A percentile compares a stretch with the other conserved stretches of the same genome.
These are phyloP conservation scores for Trichoderma sp. DNA, from an alignment of 2,329 filamentous ascomycete genomes.

Conservation along the genomic window DNA sequence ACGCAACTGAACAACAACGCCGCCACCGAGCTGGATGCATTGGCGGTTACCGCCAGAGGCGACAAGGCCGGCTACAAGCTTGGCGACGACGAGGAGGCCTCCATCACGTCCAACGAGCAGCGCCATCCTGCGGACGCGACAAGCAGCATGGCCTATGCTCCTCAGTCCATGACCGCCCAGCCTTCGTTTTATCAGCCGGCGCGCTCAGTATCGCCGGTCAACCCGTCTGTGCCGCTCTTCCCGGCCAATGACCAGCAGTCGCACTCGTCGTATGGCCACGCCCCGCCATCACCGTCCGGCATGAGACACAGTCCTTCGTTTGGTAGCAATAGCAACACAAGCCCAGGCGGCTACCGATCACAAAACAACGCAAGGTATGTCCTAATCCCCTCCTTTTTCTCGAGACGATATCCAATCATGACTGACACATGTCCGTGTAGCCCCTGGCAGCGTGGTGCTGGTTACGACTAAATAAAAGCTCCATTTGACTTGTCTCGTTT, in stretches of 20 bases:
- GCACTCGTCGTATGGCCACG: conserved; percentile 2
- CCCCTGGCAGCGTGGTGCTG: conserved; percentile 51
- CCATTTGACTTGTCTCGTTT: not conserved
- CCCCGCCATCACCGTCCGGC: conserved; percentile 36
- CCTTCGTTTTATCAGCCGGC: conserved; percentile 6
- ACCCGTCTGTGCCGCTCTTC: conserved; percentile 24
- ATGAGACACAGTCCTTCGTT: conserved; percentile 8
- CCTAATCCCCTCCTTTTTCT: no score
- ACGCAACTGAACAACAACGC: conserved; percentile 64
- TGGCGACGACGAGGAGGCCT: conserved; percentile 48
- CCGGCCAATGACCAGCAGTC: conserved; percentile 19
- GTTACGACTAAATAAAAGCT: conserved; percentile 43
- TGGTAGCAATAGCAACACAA: conserved; percentile 28
- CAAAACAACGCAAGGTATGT: conserved; percentile 48
- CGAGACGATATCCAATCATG: not conserved
- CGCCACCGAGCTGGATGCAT: conserved; percentile 84
- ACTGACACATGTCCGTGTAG: conserved; percentile 32
- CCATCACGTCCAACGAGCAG: conserved; percentile 42
- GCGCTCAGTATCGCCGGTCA: conserved; percentile 19
- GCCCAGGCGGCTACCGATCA: conserved; percentile 40
- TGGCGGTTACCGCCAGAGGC: conserved; percentile 85
- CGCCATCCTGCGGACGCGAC: conserved; percentile 7
- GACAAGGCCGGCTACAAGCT: conserved; percentile 63
- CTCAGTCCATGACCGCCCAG: conserved; percentile 18
- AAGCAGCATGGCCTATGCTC: conserved; percentile 18